Evolutionary conservation across 257 asterid species (phyloP).

Genomic region (Fraxinus americana): DNA sequence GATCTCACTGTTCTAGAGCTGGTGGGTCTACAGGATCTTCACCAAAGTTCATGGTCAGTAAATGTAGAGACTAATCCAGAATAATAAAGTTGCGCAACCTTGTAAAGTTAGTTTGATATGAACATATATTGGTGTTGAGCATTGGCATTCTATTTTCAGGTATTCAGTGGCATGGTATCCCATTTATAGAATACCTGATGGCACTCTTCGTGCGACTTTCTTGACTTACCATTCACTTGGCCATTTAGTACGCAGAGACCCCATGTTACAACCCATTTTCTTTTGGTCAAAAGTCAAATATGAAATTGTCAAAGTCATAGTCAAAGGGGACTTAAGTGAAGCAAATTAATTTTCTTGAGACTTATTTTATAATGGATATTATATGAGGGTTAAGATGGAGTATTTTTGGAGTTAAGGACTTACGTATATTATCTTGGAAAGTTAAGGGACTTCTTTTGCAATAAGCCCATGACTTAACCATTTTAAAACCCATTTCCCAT

Average conservation of each 20-base stretch:
- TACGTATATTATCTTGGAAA: too few relatives aligned
- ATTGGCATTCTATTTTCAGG: conserved; percentile 25
- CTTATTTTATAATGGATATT: too few relatives aligned
- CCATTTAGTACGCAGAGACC: conserved; percentile 23
- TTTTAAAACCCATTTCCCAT: too few relatives aligned
- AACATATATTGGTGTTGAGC: not conserved
- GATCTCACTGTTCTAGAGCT: conserved; percentile 29
- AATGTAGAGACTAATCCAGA: not conserved
- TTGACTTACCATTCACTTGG: conserved; percentile 41
- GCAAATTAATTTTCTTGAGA: too few relatives aligned
- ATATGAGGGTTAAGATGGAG: too few relatives aligned
- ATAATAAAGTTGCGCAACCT: not conserved
- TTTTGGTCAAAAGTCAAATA: too few relatives aligned
- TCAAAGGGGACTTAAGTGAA: too few relatives aligned
- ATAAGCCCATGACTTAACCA: too few relatives aligned
- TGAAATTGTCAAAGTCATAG: too few relatives aligned
- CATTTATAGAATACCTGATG: conserved; percentile 38
- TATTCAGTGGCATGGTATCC: conserved; percentile 42
- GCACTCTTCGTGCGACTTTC: conserved; percentile 35
- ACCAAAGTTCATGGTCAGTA: conserved; percentile 34
- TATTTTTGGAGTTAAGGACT: too few relatives aligned
- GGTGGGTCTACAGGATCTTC: conserved; percentile 27
- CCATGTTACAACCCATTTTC: too few relatives aligned
- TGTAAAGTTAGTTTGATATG: not conserved
- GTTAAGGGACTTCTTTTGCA: too few relatives aligned